Percentiles rank a stretch among this genome's conserved stretches.
phyloP scores from a whole-genome alignment of 768 basidiomycete species.

The Termitomyces sp. region DNA sequence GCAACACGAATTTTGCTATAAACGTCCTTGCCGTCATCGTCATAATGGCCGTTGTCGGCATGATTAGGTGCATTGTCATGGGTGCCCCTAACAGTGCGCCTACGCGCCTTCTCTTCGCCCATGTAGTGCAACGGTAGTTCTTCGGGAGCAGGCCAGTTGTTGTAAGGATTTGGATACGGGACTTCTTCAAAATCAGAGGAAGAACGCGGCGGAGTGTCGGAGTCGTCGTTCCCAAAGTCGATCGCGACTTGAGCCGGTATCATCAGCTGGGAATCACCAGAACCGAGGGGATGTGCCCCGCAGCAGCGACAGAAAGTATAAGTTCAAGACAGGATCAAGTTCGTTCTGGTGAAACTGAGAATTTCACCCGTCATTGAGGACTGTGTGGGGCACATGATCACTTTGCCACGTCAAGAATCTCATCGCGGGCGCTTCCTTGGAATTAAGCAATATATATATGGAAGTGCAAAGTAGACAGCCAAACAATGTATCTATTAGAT shows the following conservation, averaged over 20 bases:
- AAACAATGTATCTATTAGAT: constrained; percentile 7
- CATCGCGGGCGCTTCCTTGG: constrained; percentile 2
- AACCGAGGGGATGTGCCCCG: neutral
- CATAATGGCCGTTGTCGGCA: constrained; percentile 23
- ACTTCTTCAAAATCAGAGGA: constrained; percentile 73
- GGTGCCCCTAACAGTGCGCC: constrained; percentile 29
- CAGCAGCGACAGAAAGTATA: constrained; percentile 1
- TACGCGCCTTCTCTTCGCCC: constrained; percentile 63
- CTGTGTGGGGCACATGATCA: constrained; percentile 20
- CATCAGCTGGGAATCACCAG: constrained; percentile 36
- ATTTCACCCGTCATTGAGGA: neutral
- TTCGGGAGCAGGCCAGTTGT: constrained; percentile 29
- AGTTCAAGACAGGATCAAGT: constrained; percentile 1
- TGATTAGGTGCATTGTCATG: constrained; percentile 15
- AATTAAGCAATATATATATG: constrained; percentile 15
- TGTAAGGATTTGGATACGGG: constrained; percentile 39
- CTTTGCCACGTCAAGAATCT: constrained; percentile 26
- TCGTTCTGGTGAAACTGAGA: neutral
- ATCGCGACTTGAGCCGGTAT: constrained; percentile 62
- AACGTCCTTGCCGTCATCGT: constrained; percentile 48
- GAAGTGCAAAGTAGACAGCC: neutral
- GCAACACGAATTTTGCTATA: constrained; percentile 41
- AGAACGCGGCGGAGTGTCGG: constrained; percentile 40
- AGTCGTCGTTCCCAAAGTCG: constrained; percentile 55
- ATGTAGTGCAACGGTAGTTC: constrained; percentile 47